These are phyloP conservation scores for Keithomyces neogunnii DNA, from an alignment of 2,329 filamentous ascomycete species.

Conservation along the genomic window DNA sequence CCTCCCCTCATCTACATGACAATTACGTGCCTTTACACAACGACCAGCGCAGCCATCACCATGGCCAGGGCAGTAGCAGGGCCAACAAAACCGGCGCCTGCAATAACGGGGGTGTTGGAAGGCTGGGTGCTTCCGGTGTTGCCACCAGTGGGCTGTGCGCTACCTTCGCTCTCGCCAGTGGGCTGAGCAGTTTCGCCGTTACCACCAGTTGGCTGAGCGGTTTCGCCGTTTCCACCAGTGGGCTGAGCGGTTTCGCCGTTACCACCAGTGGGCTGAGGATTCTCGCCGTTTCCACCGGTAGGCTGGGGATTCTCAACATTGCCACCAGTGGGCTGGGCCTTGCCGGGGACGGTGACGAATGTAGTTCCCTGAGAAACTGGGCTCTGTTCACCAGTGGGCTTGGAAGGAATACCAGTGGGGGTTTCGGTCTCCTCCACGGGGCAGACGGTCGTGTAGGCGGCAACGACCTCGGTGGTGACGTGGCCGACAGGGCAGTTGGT, in stretches of 20 bases:
- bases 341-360: constrained; percentile 1
- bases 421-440: constrained; percentile 18
- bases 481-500: constrained; percentile 26
- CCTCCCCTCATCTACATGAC: not conserved
- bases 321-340: not conserved
- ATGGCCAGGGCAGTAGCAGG: constrained; percentile 3
- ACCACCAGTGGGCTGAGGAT: not conserved
- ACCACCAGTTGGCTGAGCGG: not conserved
- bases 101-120: not conserved
- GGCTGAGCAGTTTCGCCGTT: not conserved
- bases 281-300: not conserved
- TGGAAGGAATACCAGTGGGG: constrained; percentile 9
- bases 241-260: not conserved
- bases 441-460: constrained; percentile 37
- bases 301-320: not conserved
- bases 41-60: constrained; percentile 3
- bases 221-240: not conserved
- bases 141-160: too few species aligned
- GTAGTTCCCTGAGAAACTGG: not conserved
- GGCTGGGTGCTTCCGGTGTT: not conserved
- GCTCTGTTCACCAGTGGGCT: not conserved
- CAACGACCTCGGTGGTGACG: constrained; percentile 30
- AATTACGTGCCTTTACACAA: not conserved
- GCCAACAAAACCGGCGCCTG: constrained; percentile 1
- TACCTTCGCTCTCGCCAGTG: not conserved